These are phyloP conservation scores for Draba incana DNA, from an alignment of 345 rosid genomes.

Conservation along the genomic window DNA sequence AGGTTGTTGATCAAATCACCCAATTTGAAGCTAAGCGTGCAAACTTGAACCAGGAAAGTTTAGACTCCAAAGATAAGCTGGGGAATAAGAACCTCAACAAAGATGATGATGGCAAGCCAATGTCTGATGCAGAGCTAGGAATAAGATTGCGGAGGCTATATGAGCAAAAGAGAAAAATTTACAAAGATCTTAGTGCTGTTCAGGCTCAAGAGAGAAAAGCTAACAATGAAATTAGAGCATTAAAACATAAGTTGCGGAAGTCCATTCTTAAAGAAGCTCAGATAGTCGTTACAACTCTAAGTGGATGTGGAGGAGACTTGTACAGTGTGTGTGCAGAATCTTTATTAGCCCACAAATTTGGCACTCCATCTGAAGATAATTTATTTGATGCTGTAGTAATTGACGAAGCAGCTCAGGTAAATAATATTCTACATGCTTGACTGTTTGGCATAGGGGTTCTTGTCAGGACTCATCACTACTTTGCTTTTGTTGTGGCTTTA, in stretches of 20 bases:
- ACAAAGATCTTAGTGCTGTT: constrained; percentile 78
- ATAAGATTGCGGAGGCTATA: constrained; percentile 69
- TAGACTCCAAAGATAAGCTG: constrained; percentile 48
- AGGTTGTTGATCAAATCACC: constrained; percentile 75
- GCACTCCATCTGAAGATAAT: constrained; percentile 72
- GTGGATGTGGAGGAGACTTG: constrained; percentile 99
- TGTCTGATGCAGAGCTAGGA: constrained; percentile 70
- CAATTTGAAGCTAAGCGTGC: constrained; percentile 90
- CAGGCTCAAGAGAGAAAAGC: constrained; percentile 82
- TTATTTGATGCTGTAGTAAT: constrained; percentile 91
- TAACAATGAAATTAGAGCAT: constrained; percentile 65
- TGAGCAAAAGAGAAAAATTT: constrained; percentile 80
- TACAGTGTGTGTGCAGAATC: constrained; percentile 90
- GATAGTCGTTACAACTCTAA: constrained; percentile 85
- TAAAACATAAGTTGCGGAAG: constrained; percentile 77
- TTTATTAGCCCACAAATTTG: constrained; percentile 65
- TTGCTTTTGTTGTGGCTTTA: constrained; percentile 31
- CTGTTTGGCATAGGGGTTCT: constrained; percentile 32
- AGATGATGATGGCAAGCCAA: constrained; percentile 55
- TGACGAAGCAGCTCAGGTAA: constrained; percentile 98
- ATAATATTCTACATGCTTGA: constrained; percentile 28
- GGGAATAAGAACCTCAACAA: constrained; percentile 49
- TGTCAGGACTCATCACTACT: constrained; percentile 25
- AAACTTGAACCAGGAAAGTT: constrained; percentile 62
- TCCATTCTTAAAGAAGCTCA: constrained; percentile 91